These are phyloP conservation scores for Pezicula carpinea DNA, from an alignment of 2,329 filamentous ascomycete species.

Conservation along the genomic window DNA sequence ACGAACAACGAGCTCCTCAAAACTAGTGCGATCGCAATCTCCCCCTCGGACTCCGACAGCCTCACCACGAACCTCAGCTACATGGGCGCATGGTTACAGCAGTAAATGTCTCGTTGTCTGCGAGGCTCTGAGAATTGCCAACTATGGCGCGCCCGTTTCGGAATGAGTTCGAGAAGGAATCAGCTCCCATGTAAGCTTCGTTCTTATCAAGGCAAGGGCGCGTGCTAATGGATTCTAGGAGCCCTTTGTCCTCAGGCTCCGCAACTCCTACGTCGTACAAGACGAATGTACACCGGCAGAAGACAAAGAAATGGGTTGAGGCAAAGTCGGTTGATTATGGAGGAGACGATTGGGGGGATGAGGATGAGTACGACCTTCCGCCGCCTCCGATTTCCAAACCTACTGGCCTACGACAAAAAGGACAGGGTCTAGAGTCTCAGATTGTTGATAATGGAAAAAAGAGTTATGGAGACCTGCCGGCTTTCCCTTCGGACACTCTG, in stretches of 20 bases:
- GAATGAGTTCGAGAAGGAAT: slow-evolving; percentile 23
- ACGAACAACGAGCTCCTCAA: neutral
- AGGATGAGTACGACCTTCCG: slow-evolving; percentile 53
- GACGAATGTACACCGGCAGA: slow-evolving; percentile 80
- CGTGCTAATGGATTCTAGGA: slow-evolving; percentile 11
- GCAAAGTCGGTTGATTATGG: slow-evolving; percentile 84
- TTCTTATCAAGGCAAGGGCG: slow-evolving; percentile 4
- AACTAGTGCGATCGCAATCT: neutral
- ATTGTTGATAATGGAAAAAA: slow-evolving; percentile 16
- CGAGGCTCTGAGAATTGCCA: slow-evolving; percentile 11
- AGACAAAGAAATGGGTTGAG: slow-evolving; percentile 93
- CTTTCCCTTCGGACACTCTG: slow-evolving; percentile 15
- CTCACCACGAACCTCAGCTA: slow-evolving; percentile 1
- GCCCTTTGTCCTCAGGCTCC: slow-evolving; percentile 18
- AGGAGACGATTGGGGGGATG: slow-evolving; percentile 87
- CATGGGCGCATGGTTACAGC: slow-evolving; percentile 12
- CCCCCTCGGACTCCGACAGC: neutral
- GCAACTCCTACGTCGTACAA: slow-evolving; percentile 50
- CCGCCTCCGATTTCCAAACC: slow-evolving; percentile 34
- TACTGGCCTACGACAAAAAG: slow-evolving; percentile 38
- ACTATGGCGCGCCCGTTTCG: slow-evolving; percentile 28
- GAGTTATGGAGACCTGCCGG: slow-evolving; percentile 27
- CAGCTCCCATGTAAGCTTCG: slow-evolving; percentile 22
- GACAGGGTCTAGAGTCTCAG: slow-evolving; percentile 24
- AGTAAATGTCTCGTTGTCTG: slow-evolving; percentile 16